phyloP scores from a whole-genome alignment of 495 filamentous ascomycete species.

The Lineolata rhizophorae region DNA sequence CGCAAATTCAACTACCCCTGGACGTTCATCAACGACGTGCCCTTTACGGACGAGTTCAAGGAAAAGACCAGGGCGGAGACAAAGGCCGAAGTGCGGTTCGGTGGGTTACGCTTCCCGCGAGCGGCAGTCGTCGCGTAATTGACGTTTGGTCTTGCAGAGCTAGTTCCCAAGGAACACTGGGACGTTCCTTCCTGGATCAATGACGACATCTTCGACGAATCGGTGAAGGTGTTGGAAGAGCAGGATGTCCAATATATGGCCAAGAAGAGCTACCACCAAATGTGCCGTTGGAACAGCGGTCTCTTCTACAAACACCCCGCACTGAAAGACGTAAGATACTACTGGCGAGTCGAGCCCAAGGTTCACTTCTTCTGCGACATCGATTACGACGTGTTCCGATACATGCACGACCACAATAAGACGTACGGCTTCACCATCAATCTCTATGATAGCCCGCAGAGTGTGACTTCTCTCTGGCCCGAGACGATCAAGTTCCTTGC shows the following conservation, averaged over 20 bases:
- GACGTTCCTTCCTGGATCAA: slow-evolving; percentile 82
- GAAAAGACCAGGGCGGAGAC: slow-evolving; percentile 49
- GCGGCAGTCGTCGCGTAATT: neutral
- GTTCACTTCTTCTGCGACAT: slow-evolving; percentile 99
- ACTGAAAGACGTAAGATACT: slow-evolving; percentile 61
- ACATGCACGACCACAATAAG: slow-evolving; percentile 92
- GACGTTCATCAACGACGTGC: slow-evolving; percentile 95
- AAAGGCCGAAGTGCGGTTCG: slow-evolving; percentile 67
- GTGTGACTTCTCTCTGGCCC: slow-evolving; percentile 82
- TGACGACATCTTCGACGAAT: slow-evolving; percentile 63
- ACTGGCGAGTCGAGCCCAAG: slow-evolving; percentile 98
- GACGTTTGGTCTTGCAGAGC: slow-evolving; percentile 25
- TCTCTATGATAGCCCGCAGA: slow-evolving; percentile 75
- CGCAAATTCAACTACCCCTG: slow-evolving; percentile 98
- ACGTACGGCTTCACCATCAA: slow-evolving; percentile 98
- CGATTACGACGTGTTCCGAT: slow-evolving; percentile 97
- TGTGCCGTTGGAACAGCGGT: slow-evolving; percentile 98
- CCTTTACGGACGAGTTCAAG: slow-evolving; percentile 88
- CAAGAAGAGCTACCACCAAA: slow-evolving; percentile 86
- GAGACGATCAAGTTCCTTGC: slow-evolving; percentile 76
- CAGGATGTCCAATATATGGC: slow-evolving; percentile 73
- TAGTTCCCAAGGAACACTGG: slow-evolving; percentile 91
- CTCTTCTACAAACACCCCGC: slow-evolving; percentile 95
- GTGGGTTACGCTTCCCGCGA: slow-evolving; percentile 23
- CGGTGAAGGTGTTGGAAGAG: slow-evolving; percentile 59